Percentiles rank a stretch among this genome's conserved stretches.
These are phyloP conservation scores for Omphalotus guepiniiformis DNA, from an alignment of 768 basidiomycete species.

Conservation along the genomic window DNA sequence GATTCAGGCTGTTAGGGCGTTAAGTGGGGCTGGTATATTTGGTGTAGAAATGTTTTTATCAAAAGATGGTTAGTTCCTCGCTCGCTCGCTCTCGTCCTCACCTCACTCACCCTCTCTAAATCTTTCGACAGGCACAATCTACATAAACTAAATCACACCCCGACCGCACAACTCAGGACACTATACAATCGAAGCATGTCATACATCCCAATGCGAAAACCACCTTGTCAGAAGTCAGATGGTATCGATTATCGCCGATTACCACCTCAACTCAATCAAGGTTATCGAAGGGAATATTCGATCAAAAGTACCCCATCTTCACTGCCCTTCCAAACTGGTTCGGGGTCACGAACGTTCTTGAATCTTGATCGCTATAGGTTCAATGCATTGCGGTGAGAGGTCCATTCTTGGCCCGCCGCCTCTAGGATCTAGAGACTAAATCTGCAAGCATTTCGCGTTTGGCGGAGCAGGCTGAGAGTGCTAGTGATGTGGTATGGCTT, in stretches of 20 bases:
- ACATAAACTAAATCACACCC: constrained; percentile 96
- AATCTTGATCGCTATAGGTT: too few relatives aligned
- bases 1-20: constrained; percentile 70
- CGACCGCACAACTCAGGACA: constrained; percentile 98
- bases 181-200: constrained; percentile 96
- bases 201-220: constrained; percentile 96
- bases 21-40: constrained; percentile 90
- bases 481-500: constrained; percentile 93
- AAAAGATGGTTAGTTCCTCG: constrained; percentile 59
- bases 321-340: too few relatives aligned
- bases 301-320: too few relatives aligned
- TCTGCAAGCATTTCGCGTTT: constrained; percentile 29
- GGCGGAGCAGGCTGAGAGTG: constrained; percentile 80
- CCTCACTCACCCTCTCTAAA: too few relatives aligned
- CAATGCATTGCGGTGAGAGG: too few relatives aligned
- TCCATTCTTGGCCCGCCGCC: constrained; percentile 83
- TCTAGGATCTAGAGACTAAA: constrained; percentile 41
- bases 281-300: too few relatives aligned
- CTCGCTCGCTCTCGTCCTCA: neutral
- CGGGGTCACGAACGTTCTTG: too few relatives aligned
- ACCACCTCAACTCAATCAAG: too few relatives aligned
- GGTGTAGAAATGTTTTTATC: constrained; percentile 98
- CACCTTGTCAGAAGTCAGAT: too few relatives aligned
- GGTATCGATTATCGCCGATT: too few relatives aligned
- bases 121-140: constrained; percentile 74